Evolutionary conservation across 2,329 filamentous ascomycete species (phyloP).

Genomic region (Didymella glomerata): DNA sequence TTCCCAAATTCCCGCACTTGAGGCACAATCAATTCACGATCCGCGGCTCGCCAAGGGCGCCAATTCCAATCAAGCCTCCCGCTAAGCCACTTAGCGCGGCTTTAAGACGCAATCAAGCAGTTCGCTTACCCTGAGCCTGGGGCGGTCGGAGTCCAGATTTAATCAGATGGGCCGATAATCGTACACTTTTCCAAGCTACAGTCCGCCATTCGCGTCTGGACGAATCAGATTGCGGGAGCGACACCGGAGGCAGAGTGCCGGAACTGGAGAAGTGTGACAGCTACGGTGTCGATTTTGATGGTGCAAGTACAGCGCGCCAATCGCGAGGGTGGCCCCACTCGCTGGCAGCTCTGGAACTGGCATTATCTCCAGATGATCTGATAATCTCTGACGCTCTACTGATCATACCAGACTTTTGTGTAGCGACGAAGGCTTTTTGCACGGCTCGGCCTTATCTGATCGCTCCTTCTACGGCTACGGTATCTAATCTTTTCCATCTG

Average conservation of each 20-base stretch:
- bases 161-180: constrained; percentile 43
- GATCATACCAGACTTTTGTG: constrained; percentile 14
- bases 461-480: constrained; percentile 13
- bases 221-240: constrained; percentile 1
- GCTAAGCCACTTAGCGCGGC: constrained; percentile 23
- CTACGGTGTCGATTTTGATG: background rate
- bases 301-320: constrained; percentile 3
- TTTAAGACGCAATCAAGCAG: constrained; percentile 22
- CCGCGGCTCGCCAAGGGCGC: constrained; percentile 31
- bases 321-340: constrained; percentile 23
- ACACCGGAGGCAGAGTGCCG: background rate
- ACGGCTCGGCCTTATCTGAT: constrained; percentile 36
- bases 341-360: constrained; percentile 11
- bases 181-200: constrained; percentile 21
- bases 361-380: constrained; percentile 32
- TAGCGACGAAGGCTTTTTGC: constrained; percentile 13
- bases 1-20: constrained; percentile 12
- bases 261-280: constrained; percentile 5
- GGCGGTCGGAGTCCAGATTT: constrained; percentile 37
- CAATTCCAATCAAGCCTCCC: constrained; percentile 34
- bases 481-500: constrained; percentile 43
- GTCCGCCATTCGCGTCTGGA: constrained; percentile 7
- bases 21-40: constrained; percentile 13
- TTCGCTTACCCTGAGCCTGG: constrained; percentile 27
- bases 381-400: constrained; percentile 25